These are phyloP conservation scores for Lipomyces spencermartinsiae DNA, from an alignment of 805 yeast genomes.

Conservation along the genomic window DNA sequence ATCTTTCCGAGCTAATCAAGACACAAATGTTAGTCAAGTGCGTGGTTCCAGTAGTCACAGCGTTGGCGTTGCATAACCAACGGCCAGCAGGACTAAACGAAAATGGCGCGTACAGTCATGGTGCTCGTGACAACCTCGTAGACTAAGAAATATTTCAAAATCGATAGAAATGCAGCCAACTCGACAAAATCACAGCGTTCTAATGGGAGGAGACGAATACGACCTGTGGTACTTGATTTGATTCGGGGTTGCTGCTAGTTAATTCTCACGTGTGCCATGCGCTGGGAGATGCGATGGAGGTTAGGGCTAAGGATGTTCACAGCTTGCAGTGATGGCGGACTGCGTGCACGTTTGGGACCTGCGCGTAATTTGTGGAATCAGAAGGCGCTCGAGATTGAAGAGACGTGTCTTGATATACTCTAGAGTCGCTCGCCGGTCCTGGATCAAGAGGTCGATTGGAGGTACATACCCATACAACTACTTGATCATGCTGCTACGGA, in stretches of 20 bases:
- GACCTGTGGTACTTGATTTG: background rate
- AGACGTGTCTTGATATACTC: background rate
- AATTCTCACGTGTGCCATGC: background rate
- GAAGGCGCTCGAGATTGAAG: background rate
- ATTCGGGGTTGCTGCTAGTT: background rate
- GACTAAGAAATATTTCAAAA: background rate
- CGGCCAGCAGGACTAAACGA: background rate
- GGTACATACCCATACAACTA: background rate
- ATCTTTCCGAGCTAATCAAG: slow-evolving; percentile 61
- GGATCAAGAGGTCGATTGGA: too few species aligned
- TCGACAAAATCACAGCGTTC: background rate
- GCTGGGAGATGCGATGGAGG: background rate
- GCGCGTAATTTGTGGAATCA: background rate
- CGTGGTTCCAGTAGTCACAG: background rate
- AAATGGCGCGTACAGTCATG: background rate
- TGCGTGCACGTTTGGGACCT: background rate
- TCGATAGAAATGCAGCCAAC: background rate
- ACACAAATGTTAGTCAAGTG: background rate
- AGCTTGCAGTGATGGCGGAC: too few species aligned
- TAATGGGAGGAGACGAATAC: background rate
- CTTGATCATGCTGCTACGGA: slow-evolving; percentile 10
- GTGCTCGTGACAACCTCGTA: background rate
- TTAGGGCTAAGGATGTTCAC: background rate
- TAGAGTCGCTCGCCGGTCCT: background rate
- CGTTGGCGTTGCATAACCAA: slow-evolving; percentile 2